Conservation (phyloP, 805 yeast species). For the Starmerella asiatica region DNA sequence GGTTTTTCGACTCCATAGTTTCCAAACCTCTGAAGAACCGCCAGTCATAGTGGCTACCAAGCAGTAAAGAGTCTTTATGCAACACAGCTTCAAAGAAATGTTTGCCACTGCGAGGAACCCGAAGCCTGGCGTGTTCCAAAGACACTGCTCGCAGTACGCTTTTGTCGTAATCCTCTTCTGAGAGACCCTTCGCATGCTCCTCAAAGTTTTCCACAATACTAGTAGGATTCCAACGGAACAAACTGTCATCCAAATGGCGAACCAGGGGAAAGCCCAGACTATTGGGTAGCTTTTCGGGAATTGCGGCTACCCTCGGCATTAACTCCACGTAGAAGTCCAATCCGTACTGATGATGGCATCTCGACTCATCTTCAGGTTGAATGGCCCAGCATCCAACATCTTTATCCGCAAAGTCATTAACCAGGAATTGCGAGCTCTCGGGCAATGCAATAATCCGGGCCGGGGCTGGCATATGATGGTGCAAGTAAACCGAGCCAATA, state of each 20-base stretch:
- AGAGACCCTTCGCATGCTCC: conserved; percentile 16
- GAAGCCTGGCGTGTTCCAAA: too few relatives aligned
- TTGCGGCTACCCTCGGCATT: too few relatives aligned
- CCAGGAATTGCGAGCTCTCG: not conserved
- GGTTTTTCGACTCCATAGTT: conserved; percentile 30
- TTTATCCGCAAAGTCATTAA: not conserved
- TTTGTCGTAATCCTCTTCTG: too few relatives aligned
- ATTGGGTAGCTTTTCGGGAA: too few relatives aligned
- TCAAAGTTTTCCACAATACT: conserved; percentile 13
- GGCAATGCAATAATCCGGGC: conserved; percentile 1
- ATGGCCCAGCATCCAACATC: not conserved
- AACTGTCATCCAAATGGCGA: too few relatives aligned
- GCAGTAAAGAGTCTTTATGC: too few relatives aligned
- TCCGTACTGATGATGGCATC: conserved; percentile 8
- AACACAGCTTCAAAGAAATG: too few relatives aligned
- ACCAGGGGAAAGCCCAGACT: too few relatives aligned
- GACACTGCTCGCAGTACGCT: too few relatives aligned
- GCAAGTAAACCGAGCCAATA: not conserved
- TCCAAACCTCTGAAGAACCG: conserved; percentile 42
- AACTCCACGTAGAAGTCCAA: not conserved
- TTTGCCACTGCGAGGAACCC: too few relatives aligned
- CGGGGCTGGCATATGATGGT: conserved; percentile 5
- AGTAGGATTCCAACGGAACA: too few relatives aligned
- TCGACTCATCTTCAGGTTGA: not conserved
- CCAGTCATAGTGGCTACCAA: conserved; percentile 44